These are phyloP conservation scores for Phytophthora fragariaefolia DNA, from an alignment of 352 stramenopile species.

Conservation along the genomic window DNA sequence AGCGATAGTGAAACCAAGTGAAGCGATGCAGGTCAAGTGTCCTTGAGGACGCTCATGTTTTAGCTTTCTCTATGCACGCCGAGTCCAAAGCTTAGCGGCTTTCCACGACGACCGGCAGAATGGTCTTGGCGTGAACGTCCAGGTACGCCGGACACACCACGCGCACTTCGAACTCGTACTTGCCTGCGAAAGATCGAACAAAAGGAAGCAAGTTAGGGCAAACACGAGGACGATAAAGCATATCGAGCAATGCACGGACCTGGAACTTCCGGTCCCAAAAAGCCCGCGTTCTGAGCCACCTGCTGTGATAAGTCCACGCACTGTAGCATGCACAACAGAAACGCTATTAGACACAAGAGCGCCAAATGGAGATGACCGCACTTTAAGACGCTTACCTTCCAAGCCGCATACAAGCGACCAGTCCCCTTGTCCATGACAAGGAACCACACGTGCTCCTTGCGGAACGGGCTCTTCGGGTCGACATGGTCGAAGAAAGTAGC, in stretches of 20 bases:
- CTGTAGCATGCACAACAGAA: slow-evolving; percentile 32
- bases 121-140: slow-evolving; percentile 51
- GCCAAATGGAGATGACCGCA: neutral
- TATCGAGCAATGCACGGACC: slow-evolving; percentile 38
- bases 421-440: slow-evolving; percentile 68
- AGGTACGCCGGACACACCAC: slow-evolving; percentile 72
- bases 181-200: slow-evolving; percentile 36
- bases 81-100: slow-evolving; percentile 25
- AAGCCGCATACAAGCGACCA: slow-evolving; percentile 64
- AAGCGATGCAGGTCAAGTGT: too few relatives aligned
- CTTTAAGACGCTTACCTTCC: slow-evolving; percentile 52
- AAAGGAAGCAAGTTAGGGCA: slow-evolving; percentile 1
- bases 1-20: slow-evolving; percentile 21
- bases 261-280: slow-evolving; percentile 63
- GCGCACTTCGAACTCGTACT: slow-evolving; percentile 83
- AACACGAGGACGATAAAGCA: neutral
- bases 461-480: slow-evolving; percentile 67
- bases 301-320: slow-evolving; percentile 59
- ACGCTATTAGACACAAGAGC: slow-evolving; percentile 1
- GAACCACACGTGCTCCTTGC: slow-evolving; percentile 81
- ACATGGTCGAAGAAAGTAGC: slow-evolving; percentile 79
- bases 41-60: neutral
- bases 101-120: slow-evolving; percentile 51
- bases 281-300: slow-evolving; percentile 60
- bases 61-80: slow-evolving; percentile 14